Conservation (phyloP, 2,329 filamentous ascomycete genomes). For the Cladophialophora carrionii region DNA sequence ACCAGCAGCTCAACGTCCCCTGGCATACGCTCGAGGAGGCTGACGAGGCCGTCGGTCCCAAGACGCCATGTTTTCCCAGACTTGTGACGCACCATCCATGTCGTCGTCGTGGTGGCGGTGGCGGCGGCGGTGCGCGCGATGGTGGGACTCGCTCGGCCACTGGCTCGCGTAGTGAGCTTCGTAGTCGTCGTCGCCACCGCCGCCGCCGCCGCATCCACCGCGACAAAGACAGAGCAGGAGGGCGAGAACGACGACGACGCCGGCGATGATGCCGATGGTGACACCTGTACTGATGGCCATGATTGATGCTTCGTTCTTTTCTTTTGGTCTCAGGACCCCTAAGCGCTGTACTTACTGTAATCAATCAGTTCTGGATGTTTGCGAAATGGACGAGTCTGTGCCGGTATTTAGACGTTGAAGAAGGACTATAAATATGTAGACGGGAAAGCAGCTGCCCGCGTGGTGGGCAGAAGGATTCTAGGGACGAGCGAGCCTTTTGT, state of each 20-base stretch:
- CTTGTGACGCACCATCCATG: background rate
- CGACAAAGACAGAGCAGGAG: background rate
- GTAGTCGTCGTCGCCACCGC: background rate
- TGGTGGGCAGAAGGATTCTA: background rate
- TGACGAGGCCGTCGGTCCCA: background rate
- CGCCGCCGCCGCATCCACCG: background rate
- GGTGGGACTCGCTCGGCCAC: background rate
- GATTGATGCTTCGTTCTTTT: background rate
- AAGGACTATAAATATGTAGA: background rate
- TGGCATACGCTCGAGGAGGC: background rate
- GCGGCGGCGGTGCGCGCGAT: too few relatives aligned
- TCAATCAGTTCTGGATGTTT: too few relatives aligned
- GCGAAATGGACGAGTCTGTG: background rate
- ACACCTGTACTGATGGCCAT: background rate
- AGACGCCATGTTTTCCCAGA: background rate
- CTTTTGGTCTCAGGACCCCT: too few relatives aligned
- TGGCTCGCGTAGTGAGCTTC: background rate
- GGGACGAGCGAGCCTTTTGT: too few relatives aligned
- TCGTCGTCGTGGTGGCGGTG: background rate
- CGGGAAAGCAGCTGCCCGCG: background rate
- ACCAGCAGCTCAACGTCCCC: background rate
- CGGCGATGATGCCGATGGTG: background rate
- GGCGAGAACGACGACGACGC: background rate
- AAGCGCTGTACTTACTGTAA: too few relatives aligned
- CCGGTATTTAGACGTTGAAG: too few relatives aligned